Percentiles rank a stretch among this genome's conserved stretches.
These are phyloP conservation scores for Imleria badia DNA, from an alignment of 768 basidiomycete genomes.

Conservation along the genomic window DNA sequence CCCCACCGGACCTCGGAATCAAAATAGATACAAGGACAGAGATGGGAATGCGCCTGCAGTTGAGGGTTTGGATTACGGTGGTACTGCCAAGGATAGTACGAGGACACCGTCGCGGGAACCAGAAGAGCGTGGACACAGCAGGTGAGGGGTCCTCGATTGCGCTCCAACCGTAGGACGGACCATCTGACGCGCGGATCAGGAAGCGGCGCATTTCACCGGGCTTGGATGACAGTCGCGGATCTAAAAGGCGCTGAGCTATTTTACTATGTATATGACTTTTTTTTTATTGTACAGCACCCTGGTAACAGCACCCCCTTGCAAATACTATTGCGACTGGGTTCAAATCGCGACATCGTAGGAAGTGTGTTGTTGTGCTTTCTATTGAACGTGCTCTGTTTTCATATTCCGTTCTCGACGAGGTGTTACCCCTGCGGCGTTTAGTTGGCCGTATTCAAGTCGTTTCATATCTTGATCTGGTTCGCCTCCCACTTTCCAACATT, in stretches of 20 bases:
- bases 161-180: background rate
- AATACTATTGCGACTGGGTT: background rate
- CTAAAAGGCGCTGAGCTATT: conserved; percentile 63
- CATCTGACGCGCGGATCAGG: conserved; percentile 35
- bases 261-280: conserved; percentile 26
- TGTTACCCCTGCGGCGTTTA: too few relatives aligned
- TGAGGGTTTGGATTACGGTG: conserved; percentile 88
- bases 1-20: conserved; percentile 84
- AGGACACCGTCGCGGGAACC: conserved; percentile 65
- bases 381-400: background rate
- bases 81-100: conserved; percentile 45
- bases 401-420: too few relatives aligned
- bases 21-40: conserved; percentile 88
- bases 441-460: background rate
- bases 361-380: background rate
- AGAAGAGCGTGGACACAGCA: conserved; percentile 62
- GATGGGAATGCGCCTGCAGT: conserved; percentile 84
- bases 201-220: conserved; percentile 76
- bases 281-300: conserved; percentile 27
- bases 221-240: conserved; percentile 63
- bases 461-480: background rate
- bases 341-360: background rate
- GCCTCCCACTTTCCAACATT: background rate
- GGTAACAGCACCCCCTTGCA: conserved; percentile 10
- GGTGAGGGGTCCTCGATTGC: conserved; percentile 43